phyloP scores from a whole-genome alignment of 768 basidiomycete species.

The Boletus sensibilis region DNA sequence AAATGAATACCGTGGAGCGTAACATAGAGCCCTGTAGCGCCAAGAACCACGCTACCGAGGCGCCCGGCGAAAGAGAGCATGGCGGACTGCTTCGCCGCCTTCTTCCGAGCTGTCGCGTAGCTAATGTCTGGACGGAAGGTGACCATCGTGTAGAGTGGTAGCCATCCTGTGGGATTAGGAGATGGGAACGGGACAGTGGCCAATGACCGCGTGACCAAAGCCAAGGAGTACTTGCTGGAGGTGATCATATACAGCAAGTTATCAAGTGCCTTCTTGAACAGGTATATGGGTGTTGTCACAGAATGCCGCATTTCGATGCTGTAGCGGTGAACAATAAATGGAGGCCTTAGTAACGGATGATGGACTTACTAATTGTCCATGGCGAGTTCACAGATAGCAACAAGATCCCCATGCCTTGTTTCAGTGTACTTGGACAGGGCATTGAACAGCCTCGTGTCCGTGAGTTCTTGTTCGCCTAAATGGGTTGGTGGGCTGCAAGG shows the following conservation, averaged over 20 bases:
- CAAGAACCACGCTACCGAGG: constrained; percentile 45
- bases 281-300: constrained; percentile 78
- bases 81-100: constrained; percentile 65
- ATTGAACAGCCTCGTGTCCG: constrained; percentile 57
- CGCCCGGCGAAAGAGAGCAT: constrained; percentile 55
- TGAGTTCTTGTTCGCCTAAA: constrained; percentile 29
- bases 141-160: constrained; percentile 95
- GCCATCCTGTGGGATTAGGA: constrained; percentile 70
- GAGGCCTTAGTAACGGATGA: constrained; percentile 27
- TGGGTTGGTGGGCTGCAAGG: constrained; percentile 37
- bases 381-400: constrained; percentile 88
- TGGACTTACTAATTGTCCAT: constrained; percentile 92
- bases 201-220: constrained; percentile 45
- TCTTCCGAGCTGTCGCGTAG: constrained; percentile 76
- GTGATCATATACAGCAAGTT: constrained; percentile 66
- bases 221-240: constrained; percentile 46
- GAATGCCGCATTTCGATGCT: constrained; percentile 95
- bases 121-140: constrained; percentile 96
- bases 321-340: constrained; percentile 25
- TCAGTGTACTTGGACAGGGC: constrained; percentile 80
- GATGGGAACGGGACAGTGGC: constrained; percentile 58
- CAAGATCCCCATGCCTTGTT: constrained; percentile 81
- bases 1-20: constrained; percentile 19
- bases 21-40: constrained; percentile 42
- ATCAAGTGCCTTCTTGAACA: constrained; percentile 79